Percentiles rank a stretch among this genome's conserved stretches.
phyloP scores from a whole-genome alignment of 306 rosid genomes.

The Benincasa hispida region DNA sequence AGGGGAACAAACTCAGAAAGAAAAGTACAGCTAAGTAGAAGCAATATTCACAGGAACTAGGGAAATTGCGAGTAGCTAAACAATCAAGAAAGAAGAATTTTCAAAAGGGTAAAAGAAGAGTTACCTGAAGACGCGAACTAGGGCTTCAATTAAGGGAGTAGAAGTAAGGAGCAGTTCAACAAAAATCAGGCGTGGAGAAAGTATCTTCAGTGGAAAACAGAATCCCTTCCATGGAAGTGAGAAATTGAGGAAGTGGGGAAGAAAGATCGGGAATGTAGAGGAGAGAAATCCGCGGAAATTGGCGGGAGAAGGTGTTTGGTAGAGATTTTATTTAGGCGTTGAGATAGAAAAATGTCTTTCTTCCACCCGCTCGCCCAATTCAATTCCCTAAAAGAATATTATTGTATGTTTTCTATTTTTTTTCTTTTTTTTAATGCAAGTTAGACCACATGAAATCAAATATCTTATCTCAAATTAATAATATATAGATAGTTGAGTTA shows the following conservation, averaged over 20 bases:
- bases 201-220: neutral
- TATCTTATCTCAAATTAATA: too few species aligned
- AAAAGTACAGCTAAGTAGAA: neutral
- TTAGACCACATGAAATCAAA: too few species aligned
- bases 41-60: neutral
- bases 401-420: too few species aligned
- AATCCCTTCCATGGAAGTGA: neutral
- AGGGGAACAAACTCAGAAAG: neutral
- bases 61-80: neutral
- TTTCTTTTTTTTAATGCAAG: too few species aligned
- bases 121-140: constrained; percentile 3
- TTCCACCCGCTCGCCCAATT: neutral
- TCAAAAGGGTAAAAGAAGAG: neutral
- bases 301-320: constrained; percentile 7
- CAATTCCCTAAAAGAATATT: too few species aligned
- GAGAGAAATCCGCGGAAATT: constrained; percentile 1
- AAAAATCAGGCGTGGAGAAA: neutral
- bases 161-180: neutral
- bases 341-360: neutral
- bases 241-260: neutral
- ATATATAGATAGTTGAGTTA: too few species aligned
- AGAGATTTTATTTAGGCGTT: neutral
- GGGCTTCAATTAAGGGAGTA: neutral
- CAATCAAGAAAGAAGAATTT: neutral
- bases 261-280: neutral